A percentile compares a stretch with the other conserved stretches of the same genome.
Evolutionary conservation across 345 rosid genomes (phyloP).

Genomic region (Pugionium dolabratum): DNA sequence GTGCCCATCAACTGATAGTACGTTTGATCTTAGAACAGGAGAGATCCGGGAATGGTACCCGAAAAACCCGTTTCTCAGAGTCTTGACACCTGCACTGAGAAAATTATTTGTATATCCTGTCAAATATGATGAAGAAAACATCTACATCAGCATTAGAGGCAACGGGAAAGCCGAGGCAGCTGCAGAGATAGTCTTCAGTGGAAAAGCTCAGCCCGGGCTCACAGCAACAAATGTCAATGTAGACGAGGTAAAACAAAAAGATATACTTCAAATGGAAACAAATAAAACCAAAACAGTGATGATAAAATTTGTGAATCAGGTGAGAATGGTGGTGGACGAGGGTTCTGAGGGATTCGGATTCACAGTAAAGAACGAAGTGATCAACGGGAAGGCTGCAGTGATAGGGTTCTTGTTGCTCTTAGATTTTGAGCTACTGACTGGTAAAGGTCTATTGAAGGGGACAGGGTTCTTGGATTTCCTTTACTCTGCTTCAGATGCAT

Average conservation of each 20-base stretch:
- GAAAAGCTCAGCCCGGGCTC: slow-evolving; percentile 87
- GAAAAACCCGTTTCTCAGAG: slow-evolving; percentile 83
- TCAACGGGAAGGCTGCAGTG: slow-evolving; percentile 89
- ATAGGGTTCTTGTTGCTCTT: slow-evolving; percentile 82
- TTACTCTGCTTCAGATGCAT: slow-evolving; percentile 64
- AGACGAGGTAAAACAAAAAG: slow-evolving; percentile 63
- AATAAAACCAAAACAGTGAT: background rate
- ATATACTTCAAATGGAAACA: background rate
- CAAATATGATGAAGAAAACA: slow-evolving; percentile 76
- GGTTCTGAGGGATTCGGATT: slow-evolving; percentile 74
- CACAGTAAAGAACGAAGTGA: slow-evolving; percentile 68
- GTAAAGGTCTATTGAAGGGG: slow-evolving; percentile 90
- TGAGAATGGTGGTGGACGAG: slow-evolving; percentile 90
- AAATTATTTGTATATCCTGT: slow-evolving; percentile 66
- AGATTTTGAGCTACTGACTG: slow-evolving; percentile 93
- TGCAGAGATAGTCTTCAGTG: slow-evolving; percentile 87
- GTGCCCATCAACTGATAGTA: slow-evolving; percentile 90
- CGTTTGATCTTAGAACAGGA: slow-evolving; percentile 76
- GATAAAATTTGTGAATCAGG: slow-evolving; percentile 47
- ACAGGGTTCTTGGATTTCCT: slow-evolving; percentile 91
- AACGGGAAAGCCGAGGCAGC: slow-evolving; percentile 56
- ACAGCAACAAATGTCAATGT: slow-evolving; percentile 86
- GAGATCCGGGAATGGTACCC: slow-evolving; percentile 90
- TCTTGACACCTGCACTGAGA: slow-evolving; percentile 77
- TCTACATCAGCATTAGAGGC: slow-evolving; percentile 64